Evolutionary conservation across 2,329 filamentous ascomycete genomes (phyloP).

Genomic region (Xylaria sp.): DNA sequence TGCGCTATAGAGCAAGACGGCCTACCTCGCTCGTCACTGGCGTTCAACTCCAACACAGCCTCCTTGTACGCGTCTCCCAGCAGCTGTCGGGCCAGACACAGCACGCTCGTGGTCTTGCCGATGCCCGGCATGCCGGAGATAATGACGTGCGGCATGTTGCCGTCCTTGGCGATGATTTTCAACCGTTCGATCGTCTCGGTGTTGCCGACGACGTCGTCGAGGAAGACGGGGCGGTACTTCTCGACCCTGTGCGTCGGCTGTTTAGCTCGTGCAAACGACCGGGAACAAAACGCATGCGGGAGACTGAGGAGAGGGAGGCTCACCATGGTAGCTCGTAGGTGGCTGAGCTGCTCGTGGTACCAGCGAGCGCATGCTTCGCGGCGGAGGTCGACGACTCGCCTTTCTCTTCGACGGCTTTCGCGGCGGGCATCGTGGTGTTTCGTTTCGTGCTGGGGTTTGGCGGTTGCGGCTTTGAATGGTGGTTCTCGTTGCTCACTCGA

Average conservation of each 20-base stretch:
- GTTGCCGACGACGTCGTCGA: conserved; percentile 97
- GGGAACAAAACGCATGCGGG: neutral
- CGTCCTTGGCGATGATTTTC: conserved; percentile 97
- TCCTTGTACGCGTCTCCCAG: conserved; percentile 96
- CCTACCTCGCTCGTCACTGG: conserved; percentile 86
- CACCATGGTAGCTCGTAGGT: conserved; percentile 84
- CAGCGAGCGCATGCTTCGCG: conserved; percentile 60
- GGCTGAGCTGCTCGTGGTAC: conserved; percentile 55
- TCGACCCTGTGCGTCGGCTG: conserved; percentile 75
- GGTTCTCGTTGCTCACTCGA: neutral
- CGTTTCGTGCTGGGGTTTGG: neutral
- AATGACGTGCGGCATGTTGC: conserved; percentile 99
- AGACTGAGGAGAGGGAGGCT: conserved; percentile 23
- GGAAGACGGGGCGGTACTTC: conserved; percentile 93
- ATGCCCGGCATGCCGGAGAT: conserved; percentile 99
- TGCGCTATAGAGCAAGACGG: no score
- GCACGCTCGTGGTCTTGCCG: conserved; percentile 94
- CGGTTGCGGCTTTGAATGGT: neutral
- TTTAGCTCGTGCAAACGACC: conserved; percentile 25
- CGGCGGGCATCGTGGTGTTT: conserved; percentile 51
- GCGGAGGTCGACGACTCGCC: conserved; percentile 68
- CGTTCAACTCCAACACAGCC: conserved; percentile 94
- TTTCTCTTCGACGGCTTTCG: conserved; percentile 53
- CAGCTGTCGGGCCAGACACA: conserved; percentile 90
- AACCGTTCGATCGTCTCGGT: conserved; percentile 96